These are phyloP conservation scores for Linnemannia hyalina DNA, from an alignment of 192 early-diverging fungal species.

Conservation along the genomic window DNA sequence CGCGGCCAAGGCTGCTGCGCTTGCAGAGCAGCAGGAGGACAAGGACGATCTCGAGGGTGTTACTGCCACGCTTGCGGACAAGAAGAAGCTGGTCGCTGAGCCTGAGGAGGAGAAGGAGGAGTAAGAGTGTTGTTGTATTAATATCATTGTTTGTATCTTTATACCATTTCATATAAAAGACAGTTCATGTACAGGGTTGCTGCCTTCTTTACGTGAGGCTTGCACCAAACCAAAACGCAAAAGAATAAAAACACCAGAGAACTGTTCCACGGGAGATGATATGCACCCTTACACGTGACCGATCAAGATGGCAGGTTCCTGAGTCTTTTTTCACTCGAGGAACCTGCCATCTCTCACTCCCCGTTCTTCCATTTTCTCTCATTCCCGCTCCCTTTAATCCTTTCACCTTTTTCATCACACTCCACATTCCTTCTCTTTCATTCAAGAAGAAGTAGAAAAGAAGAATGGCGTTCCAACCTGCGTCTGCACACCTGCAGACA, in stretches of 20 bases:
- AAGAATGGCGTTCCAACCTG: conserved; percentile 41
- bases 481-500: conserved; percentile 36
- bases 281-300: neutral
- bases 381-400: neutral
- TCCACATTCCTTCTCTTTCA: no score
- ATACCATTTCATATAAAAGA: neutral
- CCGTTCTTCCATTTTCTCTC: neutral
- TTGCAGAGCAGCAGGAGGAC: conserved; percentile 3
- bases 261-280: no score
- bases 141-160: neutral
- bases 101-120: conserved; percentile 13
- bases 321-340: neutral
- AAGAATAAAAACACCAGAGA: neutral
- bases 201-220: neutral
- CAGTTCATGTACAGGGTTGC: neutral
- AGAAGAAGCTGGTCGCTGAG: conserved; percentile 25
- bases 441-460: neutral
- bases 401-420: neutral
- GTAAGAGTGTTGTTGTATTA: neutral
- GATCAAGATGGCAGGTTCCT: neutral
- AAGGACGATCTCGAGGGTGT: conserved; percentile 37
- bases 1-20: neutral
- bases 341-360: no score
- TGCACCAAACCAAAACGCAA: neutral
- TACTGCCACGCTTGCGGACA: conserved; percentile 39